Percentiles rank a stretch among this genome's conserved stretches.
Evolutionary conservation across 1,284 basidiomycete genomes (phyloP).

Genomic region (Rhodotorula mucilaginosa): DNA sequence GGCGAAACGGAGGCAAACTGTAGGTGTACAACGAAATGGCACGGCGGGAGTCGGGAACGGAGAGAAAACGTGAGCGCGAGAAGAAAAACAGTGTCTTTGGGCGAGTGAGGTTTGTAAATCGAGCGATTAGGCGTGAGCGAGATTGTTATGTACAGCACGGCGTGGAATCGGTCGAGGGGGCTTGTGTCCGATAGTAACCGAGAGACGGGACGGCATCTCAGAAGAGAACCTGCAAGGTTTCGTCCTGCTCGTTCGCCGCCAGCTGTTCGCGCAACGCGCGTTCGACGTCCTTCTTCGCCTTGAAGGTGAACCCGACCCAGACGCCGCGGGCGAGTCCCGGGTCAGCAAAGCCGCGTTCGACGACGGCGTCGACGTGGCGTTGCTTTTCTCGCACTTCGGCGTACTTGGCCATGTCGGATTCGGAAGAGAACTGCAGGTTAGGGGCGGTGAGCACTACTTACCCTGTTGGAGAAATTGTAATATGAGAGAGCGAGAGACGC

Average conservation of each 20-base stretch:
- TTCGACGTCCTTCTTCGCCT: slow-evolving; percentile 35
- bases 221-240: slow-evolving; percentile 17
- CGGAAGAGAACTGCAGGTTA: slow-evolving; percentile 49
- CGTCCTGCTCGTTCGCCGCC: background rate
- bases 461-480: too few species aligned
- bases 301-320: slow-evolving; percentile 96
- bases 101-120: background rate
- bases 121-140: background rate
- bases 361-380: slow-evolving; percentile 83
- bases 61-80: too few species aligned
- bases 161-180: background rate
- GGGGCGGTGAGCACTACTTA: too few species aligned
- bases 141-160: too few species aligned
- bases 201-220: background rate
- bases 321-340: slow-evolving; percentile 66
- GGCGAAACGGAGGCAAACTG: background rate
- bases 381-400: slow-evolving; percentile 96
- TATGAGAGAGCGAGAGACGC: slow-evolving; percentile 55
- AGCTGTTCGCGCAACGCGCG: slow-evolving; percentile 14
- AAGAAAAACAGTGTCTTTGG: background rate
- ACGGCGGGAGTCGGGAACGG: background rate
- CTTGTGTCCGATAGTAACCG: too few species aligned
- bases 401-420: slow-evolving; percentile 88
- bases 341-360: slow-evolving; percentile 70
- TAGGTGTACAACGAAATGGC: slow-evolving; percentile 7